Evolutionary conservation across 176 grass and related monocot genomes (phyloP).

Genomic region (Echinochloa phyllopogon): DNA sequence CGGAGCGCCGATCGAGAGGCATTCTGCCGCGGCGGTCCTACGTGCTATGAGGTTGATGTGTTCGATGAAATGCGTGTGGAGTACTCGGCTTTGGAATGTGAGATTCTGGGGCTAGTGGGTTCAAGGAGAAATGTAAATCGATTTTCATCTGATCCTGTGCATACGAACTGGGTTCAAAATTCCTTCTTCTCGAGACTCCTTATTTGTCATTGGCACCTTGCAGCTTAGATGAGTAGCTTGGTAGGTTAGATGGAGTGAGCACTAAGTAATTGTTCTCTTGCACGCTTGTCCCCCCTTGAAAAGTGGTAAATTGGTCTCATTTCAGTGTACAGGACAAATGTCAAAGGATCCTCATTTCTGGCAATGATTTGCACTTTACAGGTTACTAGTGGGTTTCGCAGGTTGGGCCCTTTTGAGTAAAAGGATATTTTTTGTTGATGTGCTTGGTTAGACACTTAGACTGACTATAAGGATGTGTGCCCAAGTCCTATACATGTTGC

Average conservation of each 20-base stretch:
- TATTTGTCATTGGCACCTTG: neutral
- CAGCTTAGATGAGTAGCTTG: neutral
- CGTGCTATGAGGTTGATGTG: neutral
- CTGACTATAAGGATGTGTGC: neutral
- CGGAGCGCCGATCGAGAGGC: neutral
- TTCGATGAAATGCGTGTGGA: constrained; percentile 31
- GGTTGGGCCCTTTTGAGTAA: constrained; percentile 6
- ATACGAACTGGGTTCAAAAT: neutral
- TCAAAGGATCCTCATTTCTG: neutral
- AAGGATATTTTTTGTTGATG: neutral
- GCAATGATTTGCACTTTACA: constrained; percentile 19
- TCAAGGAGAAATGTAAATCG: neutral
- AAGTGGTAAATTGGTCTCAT: neutral
- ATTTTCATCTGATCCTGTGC: neutral
- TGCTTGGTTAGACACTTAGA: constrained; percentile 1
- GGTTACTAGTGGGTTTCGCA: neutral
- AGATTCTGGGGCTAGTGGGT: neutral
- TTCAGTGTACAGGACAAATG: neutral
- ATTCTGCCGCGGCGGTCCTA: neutral
- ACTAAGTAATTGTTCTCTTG: neutral
- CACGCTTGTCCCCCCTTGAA: neutral
- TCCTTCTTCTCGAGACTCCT: neutral
- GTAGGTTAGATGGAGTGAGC: neutral
- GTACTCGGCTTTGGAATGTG: neutral
- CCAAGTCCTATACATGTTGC: neutral